Base-by-base conservation (phyloP, 2,329 filamentous ascomycete species). In the Stachybotrys chartarum region DNA sequence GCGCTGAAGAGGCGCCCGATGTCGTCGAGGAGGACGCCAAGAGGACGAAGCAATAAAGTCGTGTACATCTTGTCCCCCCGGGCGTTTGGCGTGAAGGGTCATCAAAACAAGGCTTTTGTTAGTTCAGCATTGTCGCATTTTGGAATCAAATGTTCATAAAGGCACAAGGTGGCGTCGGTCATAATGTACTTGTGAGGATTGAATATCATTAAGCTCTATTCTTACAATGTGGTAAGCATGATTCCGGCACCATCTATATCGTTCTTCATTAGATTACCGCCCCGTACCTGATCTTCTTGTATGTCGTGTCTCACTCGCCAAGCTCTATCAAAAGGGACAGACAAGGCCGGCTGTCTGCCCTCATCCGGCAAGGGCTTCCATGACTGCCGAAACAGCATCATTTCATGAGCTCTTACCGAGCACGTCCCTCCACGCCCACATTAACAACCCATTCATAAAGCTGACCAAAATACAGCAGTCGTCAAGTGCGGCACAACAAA, bases 1-100 rank as follows among this genome's bases (percentile, higher is more conserved):
- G 75, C 5, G 76, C 65, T 16, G 75, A 76, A 57, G 72, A 79
- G 53, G 78, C 74, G 56, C 77, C 76, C 62, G 74, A 78, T 56
- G 71, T 63, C 8, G 59, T 64, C 17, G 67, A 66, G 24, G 72
- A 75, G 31, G 72, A 73, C 39, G 61, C 69, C 51, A 73, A 74
- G 63, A 68, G 70, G 59, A 56, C 63, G 57, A 73, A 69, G 63
- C 61, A 70, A 59, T 70, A 63, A 62, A 57, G 11, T 51, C 54
- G 32, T 45, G 35, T 14, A 42, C 14, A 42, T 42, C 35, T 42
- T 42, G 35, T 42, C 35, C 35, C 14, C 35, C 14, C 5, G 35
- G 35, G 35, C 8, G 35, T 42, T 42, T 42, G 35, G 35, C 35
- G 35, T 42, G 35, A 42, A 42, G 35, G 35, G 35, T 14, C 14